Conservation (phyloP, 1,284 basidiomycete species). For the Megacollybia platyphylla region DNA sequence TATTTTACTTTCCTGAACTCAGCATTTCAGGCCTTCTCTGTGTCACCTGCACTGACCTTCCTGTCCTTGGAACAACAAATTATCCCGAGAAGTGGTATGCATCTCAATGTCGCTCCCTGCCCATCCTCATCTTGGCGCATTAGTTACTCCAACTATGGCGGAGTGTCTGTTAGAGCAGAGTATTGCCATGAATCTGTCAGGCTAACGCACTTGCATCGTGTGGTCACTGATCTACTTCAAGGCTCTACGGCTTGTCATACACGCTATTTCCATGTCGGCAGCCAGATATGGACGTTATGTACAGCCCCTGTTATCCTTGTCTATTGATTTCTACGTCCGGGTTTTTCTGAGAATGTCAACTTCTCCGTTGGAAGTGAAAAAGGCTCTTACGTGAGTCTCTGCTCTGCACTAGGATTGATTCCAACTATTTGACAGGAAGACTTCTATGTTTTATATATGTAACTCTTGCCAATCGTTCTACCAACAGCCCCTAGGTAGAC, state of each 20-base stretch:
- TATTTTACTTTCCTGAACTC: slow-evolving; percentile 1
- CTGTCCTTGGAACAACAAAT: slow-evolving; percentile 88
- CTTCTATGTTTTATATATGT: slow-evolving; percentile 76
- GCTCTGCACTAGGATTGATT: slow-evolving; percentile 1
- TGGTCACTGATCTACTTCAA: slow-evolving; percentile 15
- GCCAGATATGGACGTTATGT: slow-evolving; percentile 89
- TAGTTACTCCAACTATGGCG: slow-evolving; percentile 93
- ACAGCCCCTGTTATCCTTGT: slow-evolving; percentile 83
- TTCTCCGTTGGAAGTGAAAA: slow-evolving; percentile 82
- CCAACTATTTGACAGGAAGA: slow-evolving; percentile 42
- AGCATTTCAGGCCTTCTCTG: slow-evolving; percentile 65
- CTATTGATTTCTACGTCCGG: slow-evolving; percentile 97
- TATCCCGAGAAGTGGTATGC: slow-evolving; percentile 92
- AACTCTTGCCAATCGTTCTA: slow-evolving; percentile 70
- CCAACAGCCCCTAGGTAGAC: slow-evolving; percentile 68
- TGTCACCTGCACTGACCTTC: slow-evolving; percentile 93
- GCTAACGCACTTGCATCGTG: slow-evolving; percentile 3
- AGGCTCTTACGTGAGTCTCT: slow-evolving; percentile 50
- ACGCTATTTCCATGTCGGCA: slow-evolving; percentile 78
- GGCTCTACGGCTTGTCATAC: slow-evolving; percentile 84
- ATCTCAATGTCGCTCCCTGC: neutral
- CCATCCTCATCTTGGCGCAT: slow-evolving; percentile 1
- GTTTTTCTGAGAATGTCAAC: slow-evolving; percentile 78
- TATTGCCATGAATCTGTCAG: slow-evolving; percentile 88
- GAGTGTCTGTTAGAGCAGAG: slow-evolving; percentile 83